Conservation (phyloP, 169 alveolate species). For the Plasmodium reichenowi region DNA sequence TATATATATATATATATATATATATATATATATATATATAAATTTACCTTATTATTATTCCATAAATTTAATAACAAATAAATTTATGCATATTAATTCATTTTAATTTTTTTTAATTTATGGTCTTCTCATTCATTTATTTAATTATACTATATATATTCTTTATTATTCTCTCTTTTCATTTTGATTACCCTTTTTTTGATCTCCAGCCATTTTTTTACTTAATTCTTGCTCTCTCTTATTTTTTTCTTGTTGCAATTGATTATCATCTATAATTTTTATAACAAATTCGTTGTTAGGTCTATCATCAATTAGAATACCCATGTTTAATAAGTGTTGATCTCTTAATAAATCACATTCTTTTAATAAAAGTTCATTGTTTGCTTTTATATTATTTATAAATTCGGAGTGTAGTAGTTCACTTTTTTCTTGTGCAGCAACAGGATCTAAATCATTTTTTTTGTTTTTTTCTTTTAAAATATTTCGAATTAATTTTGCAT, state of each 20-base stretch:
- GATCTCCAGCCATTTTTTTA: constrained; percentile 79
- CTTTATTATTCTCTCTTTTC: constrained; percentile 3
- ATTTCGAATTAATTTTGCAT: constrained; percentile 80
- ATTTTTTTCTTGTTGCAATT: constrained; percentile 83
- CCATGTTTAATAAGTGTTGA: constrained; percentile 90
- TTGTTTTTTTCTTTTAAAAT: constrained; percentile 71
- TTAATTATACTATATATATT: not conserved
- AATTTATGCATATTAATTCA: not conserved
- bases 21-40: not conserved
- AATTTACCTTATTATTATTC: not conserved
- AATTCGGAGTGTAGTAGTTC: constrained; percentile 75
- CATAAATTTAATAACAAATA: not conserved
- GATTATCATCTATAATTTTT: constrained; percentile 89
- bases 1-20: not conserved
- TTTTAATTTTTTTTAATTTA: not conserved
- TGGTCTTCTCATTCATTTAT: not conserved
- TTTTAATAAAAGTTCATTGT: constrained; percentile 84
- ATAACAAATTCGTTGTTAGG: constrained; percentile 88
- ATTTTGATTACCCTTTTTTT: constrained; percentile 20
- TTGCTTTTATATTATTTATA: constrained; percentile 40
- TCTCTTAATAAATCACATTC: constrained; percentile 95
- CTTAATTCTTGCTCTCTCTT: constrained; percentile 83
- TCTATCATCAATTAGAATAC: constrained; percentile 94
- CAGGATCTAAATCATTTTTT: constrained; percentile 77
- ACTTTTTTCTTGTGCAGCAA: constrained; percentile 67